Evolutionary conservation across 2,329 filamentous ascomycete genomes (phyloP).

Genomic region (Trichoderma lentiforme): DNA sequence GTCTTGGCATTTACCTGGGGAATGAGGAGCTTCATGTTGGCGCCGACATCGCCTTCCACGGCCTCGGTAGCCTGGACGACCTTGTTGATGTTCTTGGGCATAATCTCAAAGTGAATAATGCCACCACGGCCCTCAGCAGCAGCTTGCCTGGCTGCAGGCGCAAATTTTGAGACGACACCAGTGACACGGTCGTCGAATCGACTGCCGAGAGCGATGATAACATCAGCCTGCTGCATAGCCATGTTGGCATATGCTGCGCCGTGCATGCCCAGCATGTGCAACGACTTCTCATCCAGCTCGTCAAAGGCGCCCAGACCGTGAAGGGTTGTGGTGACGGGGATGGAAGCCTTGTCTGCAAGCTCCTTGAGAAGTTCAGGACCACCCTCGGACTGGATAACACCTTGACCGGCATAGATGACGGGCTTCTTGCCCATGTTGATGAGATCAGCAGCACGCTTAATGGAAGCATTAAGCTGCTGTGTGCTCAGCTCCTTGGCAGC

Average conservation of each 20-base stretch:
- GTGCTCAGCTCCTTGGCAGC: slow-evolving; percentile 71
- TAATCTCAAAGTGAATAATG: slow-evolving; percentile 96
- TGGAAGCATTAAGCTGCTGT: slow-evolving; percentile 69
- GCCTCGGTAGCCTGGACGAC: slow-evolving; percentile 95
- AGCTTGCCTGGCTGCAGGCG: slow-evolving; percentile 80
- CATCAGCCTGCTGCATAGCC: slow-evolving; percentile 93
- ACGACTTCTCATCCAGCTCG: slow-evolving; percentile 86
- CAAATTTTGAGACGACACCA: slow-evolving; percentile 76
- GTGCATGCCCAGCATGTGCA: slow-evolving; percentile 99
- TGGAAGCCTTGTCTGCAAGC: slow-evolving; percentile 83
- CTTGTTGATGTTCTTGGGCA: slow-evolving; percentile 99
- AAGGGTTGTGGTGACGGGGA: slow-evolving; percentile 93
- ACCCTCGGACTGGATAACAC: slow-evolving; percentile 75
- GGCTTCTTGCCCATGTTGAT: slow-evolving; percentile 91
- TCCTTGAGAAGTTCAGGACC: slow-evolving; percentile 77
- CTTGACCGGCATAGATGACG: slow-evolving; percentile 91
- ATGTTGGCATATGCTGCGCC: slow-evolving; percentile 96
- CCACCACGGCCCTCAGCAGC: slow-evolving; percentile 83
- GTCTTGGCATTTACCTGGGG: slow-evolving; percentile 64
- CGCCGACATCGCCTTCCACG: slow-evolving; percentile 84
- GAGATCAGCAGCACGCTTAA: slow-evolving; percentile 73
- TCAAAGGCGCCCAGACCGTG: slow-evolving; percentile 91
- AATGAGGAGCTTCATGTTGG: slow-evolving; percentile 72
- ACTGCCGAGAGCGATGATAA: slow-evolving; percentile 90
- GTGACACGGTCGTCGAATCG: slow-evolving; percentile 98